A percentile compares a stretch with the other conserved stretches of the same genome.
Evolutionary conservation across 2,329 filamentous ascomycete species (phyloP).

Genomic region (Neofusicoccum sp.): DNA sequence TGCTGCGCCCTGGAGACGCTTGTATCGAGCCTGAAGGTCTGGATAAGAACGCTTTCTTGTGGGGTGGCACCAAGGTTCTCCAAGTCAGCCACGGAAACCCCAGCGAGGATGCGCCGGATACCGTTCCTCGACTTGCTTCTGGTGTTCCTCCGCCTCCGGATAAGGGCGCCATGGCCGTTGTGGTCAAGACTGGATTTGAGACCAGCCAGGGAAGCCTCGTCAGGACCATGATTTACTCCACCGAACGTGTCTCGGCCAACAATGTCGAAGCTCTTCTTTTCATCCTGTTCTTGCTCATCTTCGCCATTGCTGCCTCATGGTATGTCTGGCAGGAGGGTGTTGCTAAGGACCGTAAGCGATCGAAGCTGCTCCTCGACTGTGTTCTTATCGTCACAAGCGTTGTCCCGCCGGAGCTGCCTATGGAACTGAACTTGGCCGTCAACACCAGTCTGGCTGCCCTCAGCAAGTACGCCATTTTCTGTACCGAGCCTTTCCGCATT

Average conservation of each 20-base stretch:
- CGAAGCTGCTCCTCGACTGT: constrained; percentile 95
- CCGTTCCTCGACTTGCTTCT: constrained; percentile 68
- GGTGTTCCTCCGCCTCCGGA: constrained; percentile 86
- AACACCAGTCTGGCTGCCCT: constrained; percentile 95
- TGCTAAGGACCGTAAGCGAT: constrained; percentile 89
- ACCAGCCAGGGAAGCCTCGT: constrained; percentile 97
- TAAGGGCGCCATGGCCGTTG: constrained; percentile 88
- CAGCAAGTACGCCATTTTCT: constrained; percentile 96
- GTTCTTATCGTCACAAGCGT: constrained; percentile 97
- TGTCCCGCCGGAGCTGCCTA: constrained; percentile 95
- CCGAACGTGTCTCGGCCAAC: constrained; percentile 97
- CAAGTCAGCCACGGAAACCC: constrained; percentile 88
- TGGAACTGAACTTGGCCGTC: constrained; percentile 96
- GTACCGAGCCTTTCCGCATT: constrained; percentile 97
- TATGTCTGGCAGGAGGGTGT: constrained; percentile 99
- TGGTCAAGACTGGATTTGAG: constrained; percentile 97
- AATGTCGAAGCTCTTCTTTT: constrained; percentile 96
- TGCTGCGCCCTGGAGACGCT: constrained; percentile 82
- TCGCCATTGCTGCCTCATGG: constrained; percentile 96
- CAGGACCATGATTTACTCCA: constrained; percentile 99
- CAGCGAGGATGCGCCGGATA: constrained; percentile 65
- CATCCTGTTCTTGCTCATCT: constrained; percentile 93
- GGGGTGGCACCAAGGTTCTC: constrained; percentile 95
- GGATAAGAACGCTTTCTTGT: constrained; percentile 96
- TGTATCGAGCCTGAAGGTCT: constrained; percentile 83